Base-by-base conservation (phyloP, 208 protist genomes). In the Balamuthia mandrillaris region DNA sequence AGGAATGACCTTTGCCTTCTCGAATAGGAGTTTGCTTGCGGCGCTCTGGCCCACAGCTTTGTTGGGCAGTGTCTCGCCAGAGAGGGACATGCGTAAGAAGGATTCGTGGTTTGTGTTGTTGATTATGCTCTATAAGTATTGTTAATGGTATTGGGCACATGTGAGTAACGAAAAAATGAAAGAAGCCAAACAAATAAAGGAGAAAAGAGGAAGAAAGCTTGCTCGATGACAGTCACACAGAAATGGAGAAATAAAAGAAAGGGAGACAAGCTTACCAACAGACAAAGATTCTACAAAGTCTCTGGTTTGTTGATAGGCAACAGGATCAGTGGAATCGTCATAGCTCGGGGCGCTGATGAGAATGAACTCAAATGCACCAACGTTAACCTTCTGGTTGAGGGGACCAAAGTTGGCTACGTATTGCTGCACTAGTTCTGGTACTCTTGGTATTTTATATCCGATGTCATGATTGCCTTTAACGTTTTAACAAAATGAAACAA, bases 31-130 rank as follows among this genome's bases (percentile, higher is more conserved):
- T 41, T 21, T 21, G 41, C 44, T 56, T 77, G 27, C 16, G 21
- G 12, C 68, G 39, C 24, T 58, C 14, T 7, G 68, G 42, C 2
- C 68, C 68, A 21, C 68, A 77, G n/a, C n/a, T n/a, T n/a, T n/a
- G n/a, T n/a, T n/a, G n/a, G n/a, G n/a, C n/a, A n/a, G n/a, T n/a
- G n/a, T n/a, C 44, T 7, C 68, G 16, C 68, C 68, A 77, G 16
- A 77, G 45, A 24, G 68, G 68, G n/a, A 77, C 68, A 18, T 77
- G 68, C 5, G 68, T 39, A 7, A 77, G 68, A 12, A 77, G 68
- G 7, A 77, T 27, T 18, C 68, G 68, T 21, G 68, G 68, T 3
- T 49, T n/a, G 3, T 24, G 10, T 16, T 14, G 31, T 29, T 35
- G 35, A 14, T 29, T 37, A 33, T 9, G 33, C 21, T 29, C 60